Base-by-base conservation (phyloP, 352 stramenopile genomes). In the Pythium biforme region DNA sequence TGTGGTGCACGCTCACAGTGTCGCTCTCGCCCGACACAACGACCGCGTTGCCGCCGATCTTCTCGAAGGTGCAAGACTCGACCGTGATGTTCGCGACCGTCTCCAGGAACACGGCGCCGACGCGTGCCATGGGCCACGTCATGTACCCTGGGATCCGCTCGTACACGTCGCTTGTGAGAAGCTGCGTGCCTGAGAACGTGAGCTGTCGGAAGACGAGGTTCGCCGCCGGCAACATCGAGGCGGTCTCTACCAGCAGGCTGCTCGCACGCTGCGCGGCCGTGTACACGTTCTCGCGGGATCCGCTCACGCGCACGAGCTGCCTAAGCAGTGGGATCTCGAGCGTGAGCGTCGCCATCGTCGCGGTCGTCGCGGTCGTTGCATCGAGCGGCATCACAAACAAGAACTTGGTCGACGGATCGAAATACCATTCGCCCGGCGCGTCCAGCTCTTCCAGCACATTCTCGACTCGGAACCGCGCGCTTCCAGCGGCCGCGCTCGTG, bases 1-100 rank as follows among this genome's bases (percentile, higher is more conserved):
- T 93, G 71, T 86, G 75, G 37, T 68, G 71, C 22, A 93, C 41
- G 17, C 70, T 69, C 25, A 93, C 71, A 17, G 54, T 62, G 31
- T 74, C 68, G 67, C 63, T 89, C 26, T 82, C 77, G 0, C 80
- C 81, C 7, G 82, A 89, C 0, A 93, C 55, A 48, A 90, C 63
- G 41, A 93, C 62, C 15, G 84, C 82, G 45, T 93, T 91, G 50
- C 81, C 84, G 1, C 77, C 76, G 22, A 89, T 78, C 60, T 83
- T 88, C n/a, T 79, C 66, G 41, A 93, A 93, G 5, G 47, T 81
- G 59, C 77, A 91, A 55, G 83, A 69, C 55, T 81, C 69, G 34
- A 93, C 68, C 7, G 66, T 59, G 22, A 81, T 68, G 39, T 84
- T 70, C 2, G 45, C 64, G 27, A 80, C 81, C 0, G 73, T 89